Evolutionary conservation across 169 alveolate species (phyloP), one percentile per base, ranked within the genome.

Genomic region (Blepharisma undulans): DNA sequence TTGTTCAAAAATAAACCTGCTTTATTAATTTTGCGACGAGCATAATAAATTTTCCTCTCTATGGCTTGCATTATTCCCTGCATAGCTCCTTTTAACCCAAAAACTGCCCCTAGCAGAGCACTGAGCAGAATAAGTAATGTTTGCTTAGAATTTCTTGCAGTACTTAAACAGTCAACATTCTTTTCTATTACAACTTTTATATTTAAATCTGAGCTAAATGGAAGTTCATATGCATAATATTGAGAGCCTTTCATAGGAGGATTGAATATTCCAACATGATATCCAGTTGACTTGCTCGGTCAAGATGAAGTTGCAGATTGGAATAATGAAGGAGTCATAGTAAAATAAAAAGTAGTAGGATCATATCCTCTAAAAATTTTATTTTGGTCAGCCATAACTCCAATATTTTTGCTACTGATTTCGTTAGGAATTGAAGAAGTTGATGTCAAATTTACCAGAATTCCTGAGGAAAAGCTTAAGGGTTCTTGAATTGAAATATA

Each of bases 401-500:
- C 59, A 21, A 36, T n/a, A 10, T 25, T 34, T 18, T 74, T 48
- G 16, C 87, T 74, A 16, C 82, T 36, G n/a, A 22, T 76, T 12
- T 76, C 87, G 30, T 88, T 33, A 21, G 87, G 92, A 36, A 88
- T 88, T 22, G 92, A 88, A 33, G 92, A 88, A 32, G 34, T 34
- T 1, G 87, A 36, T 18, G 92, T 88, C 8, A 88, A 61, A 48
- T 88, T 88, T 19, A 74, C 72, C 1, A 59, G 10, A 76, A 88
- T 76, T 36, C 25, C 22, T 29, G 92, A 72, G 27, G 76, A 18
- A 16, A 29, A 88, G n/a, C 79, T 33, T 12, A 34, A 82, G 8
- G 22, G 10, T 82, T 82, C 89, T 36, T 82, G 78, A 25, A 82
- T 8, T 19, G 8, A 21, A 6, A 86, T 5, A 21, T 72, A 21